Evolutionary conservation across 306 rosid genomes (phyloP), one percentile per base, ranked within the genome.

Genomic region (Vachellia collinsii): DNA sequence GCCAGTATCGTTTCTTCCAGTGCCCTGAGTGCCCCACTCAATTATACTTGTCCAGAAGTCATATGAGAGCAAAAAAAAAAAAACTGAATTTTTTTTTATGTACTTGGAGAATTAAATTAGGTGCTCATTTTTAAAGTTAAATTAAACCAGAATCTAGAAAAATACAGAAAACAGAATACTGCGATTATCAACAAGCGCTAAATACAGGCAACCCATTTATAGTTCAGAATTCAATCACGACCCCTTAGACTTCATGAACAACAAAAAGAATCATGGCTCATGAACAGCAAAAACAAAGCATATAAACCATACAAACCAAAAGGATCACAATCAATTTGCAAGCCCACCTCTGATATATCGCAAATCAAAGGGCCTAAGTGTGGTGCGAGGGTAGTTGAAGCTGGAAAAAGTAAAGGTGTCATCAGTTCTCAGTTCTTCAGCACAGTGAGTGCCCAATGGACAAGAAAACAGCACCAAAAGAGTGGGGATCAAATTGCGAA

Each of bases 261-360:
- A 29, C 34, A 29, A 29, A 29, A 61, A 76, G 77, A 22, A 72
- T 36, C 23, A 44, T 17, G 70, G 81, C 29, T 20, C 23, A 47
- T 38, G 56, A 80, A 66, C 34, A 77, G 75, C 5, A 43, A 65
- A 3, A 61, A 66, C 25, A 51, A 51, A 80, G 58, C 50, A 9
- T 81, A 48, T 42, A 48, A 74, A 69, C 53, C 51, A 66, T 77
- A 83, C 0, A 59, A 74, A 54, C 34, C 47, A 44, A 85, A 84
- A 84, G 75, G 77, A 76, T 69, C 44, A 62, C 10, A 3, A 14
- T 43, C 19, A 80, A 83, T 14, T 1, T 29, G 70, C 34, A 46
- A 16, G 61, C 86, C 23, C 77, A 91, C 97, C 97, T 90, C 97
- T 88, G 68, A 91, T 88, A 74, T 91, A 93, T 3, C 94, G 94